Evolutionary conservation across 768 basidiomycete genomes (phyloP).

Genomic region (Lactarius deliciosus): DNA sequence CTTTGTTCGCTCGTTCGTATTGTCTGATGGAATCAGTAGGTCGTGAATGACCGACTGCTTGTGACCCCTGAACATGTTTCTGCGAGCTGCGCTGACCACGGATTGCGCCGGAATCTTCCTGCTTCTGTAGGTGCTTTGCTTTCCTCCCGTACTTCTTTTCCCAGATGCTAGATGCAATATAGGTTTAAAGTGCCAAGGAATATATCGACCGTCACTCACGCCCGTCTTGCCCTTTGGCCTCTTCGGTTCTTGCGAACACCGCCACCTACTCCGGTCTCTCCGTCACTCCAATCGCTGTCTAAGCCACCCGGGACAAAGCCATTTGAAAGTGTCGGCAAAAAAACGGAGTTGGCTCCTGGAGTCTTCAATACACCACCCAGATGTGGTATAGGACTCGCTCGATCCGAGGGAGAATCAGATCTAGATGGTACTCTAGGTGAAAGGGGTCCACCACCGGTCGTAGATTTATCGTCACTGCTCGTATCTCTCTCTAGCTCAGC

Average conservation of each 20-base stretch:
- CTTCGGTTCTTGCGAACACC: slow-evolving; percentile 69
- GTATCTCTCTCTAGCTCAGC: slow-evolving; percentile 40
- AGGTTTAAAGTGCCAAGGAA: not conserved
- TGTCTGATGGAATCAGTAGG: not conserved
- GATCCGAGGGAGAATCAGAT: not conserved
- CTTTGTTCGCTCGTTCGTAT: not conserved
- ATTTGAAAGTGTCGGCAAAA: slow-evolving; percentile 85
- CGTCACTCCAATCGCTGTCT: slow-evolving; percentile 72
- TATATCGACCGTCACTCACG: slow-evolving; percentile 56
- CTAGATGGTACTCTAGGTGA: not conserved
- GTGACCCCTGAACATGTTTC: not conserved
- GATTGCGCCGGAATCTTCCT: slow-evolving; percentile 29
- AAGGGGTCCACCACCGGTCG: not conserved
- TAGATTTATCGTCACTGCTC: slow-evolving; percentile 15
- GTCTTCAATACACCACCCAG: slow-evolving; percentile 14
- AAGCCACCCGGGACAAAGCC: slow-evolving; percentile 83
- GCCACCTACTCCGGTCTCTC: slow-evolving; percentile 54
- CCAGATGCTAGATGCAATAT: slow-evolving; percentile 70
- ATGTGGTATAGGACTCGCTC: slow-evolving; percentile 3
- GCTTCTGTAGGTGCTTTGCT: slow-evolving; percentile 87
- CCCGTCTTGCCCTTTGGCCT: slow-evolving; percentile 90
- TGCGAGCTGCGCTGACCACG: not conserved
- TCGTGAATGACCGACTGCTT: slow-evolving; percentile 5
- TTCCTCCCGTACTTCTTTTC: slow-evolving; percentile 92
- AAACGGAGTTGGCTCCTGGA: slow-evolving; percentile 50